phyloP scores from a whole-genome alignment of 768 basidiomycete species.

The Rhodocollybia butyracea region DNA sequence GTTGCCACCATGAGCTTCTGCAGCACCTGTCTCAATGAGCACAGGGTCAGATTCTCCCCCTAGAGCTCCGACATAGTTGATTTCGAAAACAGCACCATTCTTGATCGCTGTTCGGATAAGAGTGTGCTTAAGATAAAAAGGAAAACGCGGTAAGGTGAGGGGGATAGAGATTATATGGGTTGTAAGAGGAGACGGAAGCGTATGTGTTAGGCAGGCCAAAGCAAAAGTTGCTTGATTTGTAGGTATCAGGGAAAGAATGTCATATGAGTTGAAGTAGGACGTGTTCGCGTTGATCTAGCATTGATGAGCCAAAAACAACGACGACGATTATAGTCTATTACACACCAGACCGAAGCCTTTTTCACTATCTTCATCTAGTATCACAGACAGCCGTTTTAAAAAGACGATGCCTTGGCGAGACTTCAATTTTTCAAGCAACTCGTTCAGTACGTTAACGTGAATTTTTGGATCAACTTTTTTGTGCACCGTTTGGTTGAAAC shows the following conservation, averaged over 20 bases:
- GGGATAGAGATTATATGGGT: constrained; percentile 81
- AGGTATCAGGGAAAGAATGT: constrained; percentile 74
- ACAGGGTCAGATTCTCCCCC: constrained; percentile 54
- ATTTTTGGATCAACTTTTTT: constrained; percentile 70
- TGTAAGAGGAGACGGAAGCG: constrained; percentile 69
- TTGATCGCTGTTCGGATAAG: constrained; percentile 76
- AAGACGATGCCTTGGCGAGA: constrained; percentile 57
- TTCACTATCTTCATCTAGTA: constrained; percentile 80
- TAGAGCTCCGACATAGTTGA: constrained; percentile 73
- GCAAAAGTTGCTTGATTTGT: constrained; percentile 72
- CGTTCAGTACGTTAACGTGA: constrained; percentile 62
- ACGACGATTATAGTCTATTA: constrained; percentile 4
- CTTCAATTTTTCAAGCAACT: constrained; percentile 57
- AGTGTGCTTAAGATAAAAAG: constrained; percentile 82
- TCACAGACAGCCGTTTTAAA: constrained; percentile 76
- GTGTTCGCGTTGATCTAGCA: constrained; percentile 69
- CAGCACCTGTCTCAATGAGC: constrained; percentile 42
- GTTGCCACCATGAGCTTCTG: constrained; percentile 42
- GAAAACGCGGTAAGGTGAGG: constrained; percentile 70
- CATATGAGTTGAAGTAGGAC: constrained; percentile 60
- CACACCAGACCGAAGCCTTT: constrained; percentile 80
- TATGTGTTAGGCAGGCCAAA: constrained; percentile 77
- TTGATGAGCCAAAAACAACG: background rate
- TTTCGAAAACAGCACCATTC: constrained; percentile 82
- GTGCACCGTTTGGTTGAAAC: constrained; percentile 69